These are phyloP conservation scores for Myxozyma melibiosi DNA, from an alignment of 805 yeast genomes.

Conservation along the genomic window DNA sequence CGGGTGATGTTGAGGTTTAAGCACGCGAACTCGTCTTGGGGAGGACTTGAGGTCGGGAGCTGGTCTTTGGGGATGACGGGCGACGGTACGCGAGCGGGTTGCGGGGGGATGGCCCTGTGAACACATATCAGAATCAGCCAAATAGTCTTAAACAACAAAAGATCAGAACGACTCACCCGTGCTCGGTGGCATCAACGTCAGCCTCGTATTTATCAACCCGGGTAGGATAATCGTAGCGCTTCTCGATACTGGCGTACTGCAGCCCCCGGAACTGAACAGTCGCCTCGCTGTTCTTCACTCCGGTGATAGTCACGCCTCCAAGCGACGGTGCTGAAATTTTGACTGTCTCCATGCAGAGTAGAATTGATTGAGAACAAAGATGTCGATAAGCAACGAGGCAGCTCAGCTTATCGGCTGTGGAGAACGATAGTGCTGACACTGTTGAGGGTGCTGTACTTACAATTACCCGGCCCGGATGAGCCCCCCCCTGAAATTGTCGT, in stretches of 20 bases:
- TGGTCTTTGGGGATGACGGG: constrained; percentile 26
- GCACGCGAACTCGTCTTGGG: constrained; percentile 40
- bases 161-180: constrained; percentile 16
- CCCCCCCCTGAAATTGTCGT: too few species aligned
- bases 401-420: not conserved
- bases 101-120: constrained; percentile 28
- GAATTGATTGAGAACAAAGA: not conserved
- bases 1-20: constrained; percentile 40
- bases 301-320: constrained; percentile 27
- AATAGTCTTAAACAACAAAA: not conserved
- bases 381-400: not conserved
- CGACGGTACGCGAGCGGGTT: constrained; percentile 16
- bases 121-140: not conserved
- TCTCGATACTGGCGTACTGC: constrained; percentile 17
- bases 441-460: too few species aligned
- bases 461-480: too few species aligned
- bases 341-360: constrained; percentile 6
- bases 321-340: constrained; percentile 22
- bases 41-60: constrained; percentile 14
- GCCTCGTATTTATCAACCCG: constrained; percentile 13
- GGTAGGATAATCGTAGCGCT: constrained; percentile 28
- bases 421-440: too few species aligned
- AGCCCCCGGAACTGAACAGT: constrained; percentile 28
- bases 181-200: constrained; percentile 28
- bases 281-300: constrained; percentile 7